These are phyloP conservation scores for Aspergillus conjunctus DNA, from an alignment of 495 filamentous ascomycete species.

Conservation along the genomic window DNA sequence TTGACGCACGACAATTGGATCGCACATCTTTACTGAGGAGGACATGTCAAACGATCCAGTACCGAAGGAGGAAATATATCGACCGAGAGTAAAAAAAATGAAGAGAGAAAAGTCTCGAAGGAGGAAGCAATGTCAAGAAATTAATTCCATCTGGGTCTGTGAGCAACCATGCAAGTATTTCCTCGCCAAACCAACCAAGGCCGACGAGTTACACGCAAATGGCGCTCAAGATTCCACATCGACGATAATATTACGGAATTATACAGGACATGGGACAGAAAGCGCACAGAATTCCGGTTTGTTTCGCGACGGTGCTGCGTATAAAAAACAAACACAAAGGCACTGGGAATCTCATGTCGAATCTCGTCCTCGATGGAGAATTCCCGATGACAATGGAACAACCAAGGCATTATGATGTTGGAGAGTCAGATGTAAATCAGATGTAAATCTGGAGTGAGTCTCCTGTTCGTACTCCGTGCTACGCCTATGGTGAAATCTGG, in stretches of 20 bases:
- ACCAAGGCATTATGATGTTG: no score
- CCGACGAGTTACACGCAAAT: neutral
- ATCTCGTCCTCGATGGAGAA: no score
- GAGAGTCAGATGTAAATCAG: no score
- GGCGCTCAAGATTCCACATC: neutral
- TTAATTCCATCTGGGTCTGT: neutral
- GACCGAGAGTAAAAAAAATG: neutral
- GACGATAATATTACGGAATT: slow-evolving; percentile 25
- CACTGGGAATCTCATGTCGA: no score
- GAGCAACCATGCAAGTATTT: neutral
- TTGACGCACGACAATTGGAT: neutral
- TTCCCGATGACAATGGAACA: no score
- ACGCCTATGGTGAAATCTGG: slow-evolving; percentile 19
- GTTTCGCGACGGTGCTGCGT: neutral
- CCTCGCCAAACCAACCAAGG: neutral
- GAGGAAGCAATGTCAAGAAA: neutral
- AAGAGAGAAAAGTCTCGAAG: neutral
- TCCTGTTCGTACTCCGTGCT: neutral
- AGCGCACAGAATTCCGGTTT: neutral
- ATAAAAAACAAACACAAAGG: neutral
- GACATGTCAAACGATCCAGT: neutral
- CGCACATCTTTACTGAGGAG: neutral
- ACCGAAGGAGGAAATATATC: neutral
- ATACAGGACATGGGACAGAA: neutral
- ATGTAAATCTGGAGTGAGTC: neutral